Conservation (phyloP, 176 grass and related monocot species). For the Aechmea fasciata region DNA sequence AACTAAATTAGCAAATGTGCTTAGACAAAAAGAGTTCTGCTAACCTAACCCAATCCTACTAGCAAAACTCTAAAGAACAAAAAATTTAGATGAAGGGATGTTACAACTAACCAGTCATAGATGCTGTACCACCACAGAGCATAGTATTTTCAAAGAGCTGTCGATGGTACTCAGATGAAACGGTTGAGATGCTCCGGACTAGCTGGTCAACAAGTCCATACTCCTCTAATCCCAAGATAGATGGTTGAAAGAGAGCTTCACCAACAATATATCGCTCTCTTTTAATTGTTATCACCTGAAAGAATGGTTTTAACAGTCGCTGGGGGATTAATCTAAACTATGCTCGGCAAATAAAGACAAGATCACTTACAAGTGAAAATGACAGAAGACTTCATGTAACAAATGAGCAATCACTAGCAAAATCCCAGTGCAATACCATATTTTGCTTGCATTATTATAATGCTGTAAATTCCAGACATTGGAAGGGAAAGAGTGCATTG, state of each 20-base stretch:
- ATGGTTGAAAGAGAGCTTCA: constrained; percentile 94
- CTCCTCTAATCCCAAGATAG: constrained; percentile 80
- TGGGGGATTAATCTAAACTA: neutral
- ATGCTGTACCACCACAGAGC: constrained; percentile 75
- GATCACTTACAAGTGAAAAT: too few relatives aligned
- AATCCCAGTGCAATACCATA: too few relatives aligned
- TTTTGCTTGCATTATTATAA: too few relatives aligned
- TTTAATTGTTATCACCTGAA: constrained; percentile 74
- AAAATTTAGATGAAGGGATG: constrained; percentile 11
- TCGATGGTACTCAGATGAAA: constrained; percentile 79
- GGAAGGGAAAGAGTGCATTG: too few relatives aligned
- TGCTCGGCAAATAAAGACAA: too few relatives aligned
- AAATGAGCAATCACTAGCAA: too few relatives aligned
- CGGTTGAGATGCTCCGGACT: constrained; percentile 64
- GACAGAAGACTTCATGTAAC: too few relatives aligned
- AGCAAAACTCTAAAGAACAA: constrained; percentile 8
- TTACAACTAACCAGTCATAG: constrained; percentile 64
- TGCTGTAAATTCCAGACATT: too few relatives aligned
- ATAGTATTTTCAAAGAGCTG: constrained; percentile 93
- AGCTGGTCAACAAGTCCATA: constrained; percentile 90
- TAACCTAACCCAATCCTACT: neutral
- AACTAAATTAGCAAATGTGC: neutral
- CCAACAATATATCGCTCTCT: constrained; percentile 76
- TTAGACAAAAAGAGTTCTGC: neutral
- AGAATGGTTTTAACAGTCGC: constrained; percentile 7